Percentiles rank a stretch among this genome's conserved stretches.
Evolutionary conservation across 257 asterid genomes (phyloP).

Genomic region (Nicotiana obtusifolia): DNA sequence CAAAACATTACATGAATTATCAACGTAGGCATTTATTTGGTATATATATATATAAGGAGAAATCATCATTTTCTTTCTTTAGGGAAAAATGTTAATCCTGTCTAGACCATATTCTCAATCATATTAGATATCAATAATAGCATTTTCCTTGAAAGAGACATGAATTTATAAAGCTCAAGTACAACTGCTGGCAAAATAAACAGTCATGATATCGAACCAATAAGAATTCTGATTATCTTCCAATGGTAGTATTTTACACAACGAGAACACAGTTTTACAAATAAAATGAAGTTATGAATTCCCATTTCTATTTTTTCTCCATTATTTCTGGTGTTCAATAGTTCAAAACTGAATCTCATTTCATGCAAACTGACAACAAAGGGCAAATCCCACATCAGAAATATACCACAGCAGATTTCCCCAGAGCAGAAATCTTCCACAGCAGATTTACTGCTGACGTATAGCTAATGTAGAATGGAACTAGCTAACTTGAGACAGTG

Average conservation of each 20-base stretch:
- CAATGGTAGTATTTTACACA: not conserved
- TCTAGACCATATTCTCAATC: not conserved
- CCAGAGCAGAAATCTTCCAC: not conserved
- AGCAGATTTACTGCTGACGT: not conserved
- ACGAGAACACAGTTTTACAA: not conserved
- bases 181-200: not conserved
- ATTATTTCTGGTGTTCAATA: slow-evolving; percentile 9
- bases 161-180: not conserved
- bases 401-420: not conserved
- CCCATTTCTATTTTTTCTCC: not conserved
- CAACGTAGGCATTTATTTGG: not conserved
- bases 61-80: not conserved
- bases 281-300: not conserved
- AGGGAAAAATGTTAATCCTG: not conserved
- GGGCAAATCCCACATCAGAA: not conserved
- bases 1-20: not conserved
- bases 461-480: not conserved
- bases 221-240: not conserved
- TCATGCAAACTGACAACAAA: not conserved
- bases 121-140: not conserved
- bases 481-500: not conserved
- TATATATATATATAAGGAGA: no score
- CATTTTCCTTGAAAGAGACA: not conserved
- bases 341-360: not conserved
- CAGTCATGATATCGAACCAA: not conserved